These are phyloP conservation scores for Centaurea solstitialis DNA, from an alignment of 129 eudicot genomes.

Conservation along the genomic window DNA sequence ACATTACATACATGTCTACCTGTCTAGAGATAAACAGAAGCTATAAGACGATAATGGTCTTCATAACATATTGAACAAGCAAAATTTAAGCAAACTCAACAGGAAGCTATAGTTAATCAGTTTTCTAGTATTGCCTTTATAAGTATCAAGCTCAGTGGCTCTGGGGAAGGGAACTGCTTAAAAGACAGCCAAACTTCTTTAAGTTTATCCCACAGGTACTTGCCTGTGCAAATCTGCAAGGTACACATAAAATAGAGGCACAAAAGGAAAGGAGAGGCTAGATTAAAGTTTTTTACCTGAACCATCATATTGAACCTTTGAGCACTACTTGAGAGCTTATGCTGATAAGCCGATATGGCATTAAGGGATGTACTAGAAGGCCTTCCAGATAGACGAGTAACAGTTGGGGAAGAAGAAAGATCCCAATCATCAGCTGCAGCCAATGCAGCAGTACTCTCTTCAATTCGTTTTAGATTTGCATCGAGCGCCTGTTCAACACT, in stretches of 20 bases:
- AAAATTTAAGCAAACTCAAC: neutral
- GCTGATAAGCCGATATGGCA: conserved; percentile 48
- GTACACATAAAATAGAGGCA: neutral
- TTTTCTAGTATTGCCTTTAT: neutral
- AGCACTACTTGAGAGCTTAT: conserved; percentile 95
- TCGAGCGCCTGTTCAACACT: conserved; percentile 99
- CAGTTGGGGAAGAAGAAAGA: conserved; percentile 63
- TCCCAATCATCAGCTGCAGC: conserved; percentile 99
- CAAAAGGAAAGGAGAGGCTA: neutral
- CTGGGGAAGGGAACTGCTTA: conserved; percentile 14
- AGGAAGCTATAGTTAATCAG: neutral
- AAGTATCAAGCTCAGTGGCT: neutral
- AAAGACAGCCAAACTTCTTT: neutral
- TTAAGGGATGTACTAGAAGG: conserved; percentile 49
- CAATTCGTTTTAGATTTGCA: conserved; percentile 91
- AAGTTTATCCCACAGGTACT: neutral
- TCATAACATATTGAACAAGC: neutral
- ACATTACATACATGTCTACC: neutral
- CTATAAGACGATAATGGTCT: neutral
- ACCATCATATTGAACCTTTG: conserved; percentile 95
- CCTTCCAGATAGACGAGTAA: conserved; percentile 75
- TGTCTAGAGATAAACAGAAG: neutral
- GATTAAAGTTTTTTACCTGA: conserved; percentile 53
- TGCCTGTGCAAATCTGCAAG: neutral
- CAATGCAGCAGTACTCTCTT: conserved; percentile 96